Evolutionary conservation across 2,329 filamentous ascomycete genomes (phyloP).

Genomic region (Paradendryphiella salina): DNA sequence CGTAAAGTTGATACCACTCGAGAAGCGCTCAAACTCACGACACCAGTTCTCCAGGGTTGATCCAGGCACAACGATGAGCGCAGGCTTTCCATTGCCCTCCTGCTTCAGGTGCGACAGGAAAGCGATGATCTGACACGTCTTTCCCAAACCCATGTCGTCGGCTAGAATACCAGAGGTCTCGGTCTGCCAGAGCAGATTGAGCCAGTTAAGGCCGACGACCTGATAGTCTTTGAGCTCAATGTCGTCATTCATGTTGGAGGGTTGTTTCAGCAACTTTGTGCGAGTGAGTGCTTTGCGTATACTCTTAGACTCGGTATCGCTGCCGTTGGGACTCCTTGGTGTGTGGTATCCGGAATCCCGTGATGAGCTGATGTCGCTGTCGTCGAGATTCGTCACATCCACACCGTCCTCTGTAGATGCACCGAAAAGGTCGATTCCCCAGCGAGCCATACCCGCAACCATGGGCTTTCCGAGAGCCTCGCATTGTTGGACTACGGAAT

Average conservation of each 20-base stretch:
- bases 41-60: slow-evolving; percentile 97
- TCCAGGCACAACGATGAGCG: slow-evolving; percentile 87
- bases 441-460: slow-evolving; percentile 65
- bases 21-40: slow-evolving; percentile 85
- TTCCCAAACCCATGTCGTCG: slow-evolving; percentile 94
- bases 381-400: slow-evolving; percentile 60
- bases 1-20: slow-evolving; percentile 71
- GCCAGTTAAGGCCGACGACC: slow-evolving; percentile 92
- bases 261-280: slow-evolving; percentile 64
- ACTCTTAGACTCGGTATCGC: slow-evolving; percentile 54
- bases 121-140: slow-evolving; percentile 95
- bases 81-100: slow-evolving; percentile 67
- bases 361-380: slow-evolving; percentile 46
- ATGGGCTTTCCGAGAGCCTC: slow-evolving; percentile 71
- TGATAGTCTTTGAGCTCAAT: slow-evolving; percentile 90
- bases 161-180: slow-evolving; percentile 87
- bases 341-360: slow-evolving; percentile 72
- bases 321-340: slow-evolving; percentile 50
- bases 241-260: slow-evolving; percentile 73
- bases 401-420: slow-evolving; percentile 63
- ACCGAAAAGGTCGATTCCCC: slow-evolving; percentile 69
- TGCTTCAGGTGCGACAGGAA: slow-evolving; percentile 84
- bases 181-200: slow-evolving; percentile 78
- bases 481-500: slow-evolving; percentile 76
- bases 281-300: slow-evolving; percentile 43